phyloP scores from a whole-genome alignment of 805 yeast genomes.

The Tetrapisispora phaffii region DNA sequence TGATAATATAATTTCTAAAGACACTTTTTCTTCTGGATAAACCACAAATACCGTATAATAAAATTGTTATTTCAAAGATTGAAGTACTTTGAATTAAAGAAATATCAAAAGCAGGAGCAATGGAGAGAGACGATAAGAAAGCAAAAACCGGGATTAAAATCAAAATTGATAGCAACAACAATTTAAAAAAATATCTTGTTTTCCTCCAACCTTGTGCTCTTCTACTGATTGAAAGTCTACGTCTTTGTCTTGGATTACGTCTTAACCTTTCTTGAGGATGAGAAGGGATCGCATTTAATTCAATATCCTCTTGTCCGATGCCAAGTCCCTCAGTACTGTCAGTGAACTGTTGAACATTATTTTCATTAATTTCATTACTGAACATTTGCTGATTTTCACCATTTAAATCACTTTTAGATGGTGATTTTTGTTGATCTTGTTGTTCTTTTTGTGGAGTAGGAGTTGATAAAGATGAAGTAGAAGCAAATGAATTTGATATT shows the following conservation, averaged over 20 bases:
- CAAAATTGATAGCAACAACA: slow-evolving; percentile 14
- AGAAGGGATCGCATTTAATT: neutral
- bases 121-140: slow-evolving; percentile 18
- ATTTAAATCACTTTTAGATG: neutral
- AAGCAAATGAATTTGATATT: neutral
- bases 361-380: neutral
- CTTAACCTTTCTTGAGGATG: neutral
- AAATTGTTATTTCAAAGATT: slow-evolving; percentile 26
- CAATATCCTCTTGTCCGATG: neutral
- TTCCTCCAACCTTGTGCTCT: neutral
- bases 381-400: neutral
- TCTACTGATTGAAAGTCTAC: neutral
- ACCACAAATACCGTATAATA: slow-evolving; percentile 26
- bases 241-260: neutral
- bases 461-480: too few species aligned
- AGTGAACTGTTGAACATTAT: neutral
- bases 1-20: slow-evolving; percentile 20
- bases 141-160: slow-evolving; percentile 14
- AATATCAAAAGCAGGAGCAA: slow-evolving; percentile 27
- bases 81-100: slow-evolving; percentile 26
- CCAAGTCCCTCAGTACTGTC: neutral
- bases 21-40: slow-evolving; percentile 19
- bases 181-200: slow-evolving; percentile 10
- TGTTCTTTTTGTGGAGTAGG: neutral
- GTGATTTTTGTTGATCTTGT: neutral